A percentile compares a stretch with the other conserved stretches of the same genome.
These are phyloP conservation scores for Xylariomycetidae sp. DNA, from an alignment of 2,329 filamentous ascomycete species.

Conservation along the genomic window DNA sequence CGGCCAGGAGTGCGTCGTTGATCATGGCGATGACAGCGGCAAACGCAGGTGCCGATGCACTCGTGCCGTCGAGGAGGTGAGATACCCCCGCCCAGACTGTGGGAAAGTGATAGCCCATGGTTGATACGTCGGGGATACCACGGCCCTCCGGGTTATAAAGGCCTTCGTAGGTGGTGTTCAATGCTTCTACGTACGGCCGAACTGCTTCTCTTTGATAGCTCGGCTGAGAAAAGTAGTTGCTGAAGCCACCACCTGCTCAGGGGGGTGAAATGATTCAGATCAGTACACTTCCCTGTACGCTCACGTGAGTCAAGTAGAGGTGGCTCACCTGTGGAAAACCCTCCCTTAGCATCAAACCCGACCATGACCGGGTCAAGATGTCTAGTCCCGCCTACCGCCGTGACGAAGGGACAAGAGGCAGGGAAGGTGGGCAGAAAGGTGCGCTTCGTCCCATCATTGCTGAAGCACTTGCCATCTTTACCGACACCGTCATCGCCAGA, in stretches of 20 bases:
- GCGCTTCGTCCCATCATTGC: conserved; percentile 51
- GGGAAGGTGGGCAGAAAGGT: conserved; percentile 54
- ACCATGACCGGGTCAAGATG: conserved; percentile 29
- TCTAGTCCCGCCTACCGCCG: conserved; percentile 26
- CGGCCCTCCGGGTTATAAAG: conserved; percentile 39
- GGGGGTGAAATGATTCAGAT: too few relatives aligned
- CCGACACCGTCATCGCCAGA: conserved; percentile 43
- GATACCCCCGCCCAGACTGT: too few relatives aligned
- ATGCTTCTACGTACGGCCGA: conserved; percentile 45
- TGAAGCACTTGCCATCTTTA: conserved; percentile 33
- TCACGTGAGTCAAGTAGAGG: too few relatives aligned
- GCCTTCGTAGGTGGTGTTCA: conserved; percentile 33
- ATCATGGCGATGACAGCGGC: too few relatives aligned
- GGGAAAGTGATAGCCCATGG: too few relatives aligned
- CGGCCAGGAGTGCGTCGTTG: conserved; percentile 49
- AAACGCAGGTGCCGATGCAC: too few relatives aligned
- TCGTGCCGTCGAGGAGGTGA: conserved; percentile 30
- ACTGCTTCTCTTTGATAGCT: conserved; percentile 36
- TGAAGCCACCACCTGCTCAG: conserved; percentile 43
- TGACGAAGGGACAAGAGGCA: conserved; percentile 32
- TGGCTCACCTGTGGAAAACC: too few relatives aligned
- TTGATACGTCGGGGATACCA: too few relatives aligned
- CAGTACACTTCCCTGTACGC: too few relatives aligned
- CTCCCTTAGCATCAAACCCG: conserved; percentile 25
- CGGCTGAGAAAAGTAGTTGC: conserved; percentile 37